phyloP scores from a whole-genome alignment of 257 asterid species.

The Capsicum chinense region DNA sequence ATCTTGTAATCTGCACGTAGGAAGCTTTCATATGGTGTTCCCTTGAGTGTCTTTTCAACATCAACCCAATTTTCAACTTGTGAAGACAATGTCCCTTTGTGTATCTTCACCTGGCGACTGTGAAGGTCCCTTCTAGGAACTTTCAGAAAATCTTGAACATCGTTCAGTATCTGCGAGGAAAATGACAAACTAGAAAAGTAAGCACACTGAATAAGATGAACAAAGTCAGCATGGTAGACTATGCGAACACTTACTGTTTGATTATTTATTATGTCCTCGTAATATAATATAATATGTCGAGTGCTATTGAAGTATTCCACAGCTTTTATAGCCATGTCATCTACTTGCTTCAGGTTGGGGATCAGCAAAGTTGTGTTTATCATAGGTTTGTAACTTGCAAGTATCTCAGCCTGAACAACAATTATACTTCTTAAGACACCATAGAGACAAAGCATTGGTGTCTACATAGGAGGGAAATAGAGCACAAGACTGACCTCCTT shows the following conservation, averaged over 20 bases:
- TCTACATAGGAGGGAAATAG: background rate
- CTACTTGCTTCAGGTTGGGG: slow-evolving; percentile 75
- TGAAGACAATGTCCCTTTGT: slow-evolving; percentile 70
- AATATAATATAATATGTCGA: slow-evolving; percentile 76
- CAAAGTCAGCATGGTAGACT: background rate
- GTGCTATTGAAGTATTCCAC: slow-evolving; percentile 78
- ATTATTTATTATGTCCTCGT: slow-evolving; percentile 79
- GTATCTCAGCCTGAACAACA: slow-evolving; percentile 73
- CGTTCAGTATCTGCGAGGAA: slow-evolving; percentile 62
- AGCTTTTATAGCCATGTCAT: slow-evolving; percentile 65
- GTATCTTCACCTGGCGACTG: slow-evolving; percentile 96
- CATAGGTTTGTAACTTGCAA: slow-evolving; percentile 82
- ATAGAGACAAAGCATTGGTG: background rate
- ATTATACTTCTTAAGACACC: background rate
- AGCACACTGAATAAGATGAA: background rate
- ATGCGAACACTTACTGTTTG: slow-evolving; percentile 61
- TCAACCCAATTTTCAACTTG: slow-evolving; percentile 92
- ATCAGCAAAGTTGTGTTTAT: slow-evolving; percentile 67
- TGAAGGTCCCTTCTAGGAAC: slow-evolving; percentile 65
- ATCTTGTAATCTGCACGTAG: slow-evolving; percentile 65
- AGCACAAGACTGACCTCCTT: slow-evolving; percentile 57
- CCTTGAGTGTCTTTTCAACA: slow-evolving; percentile 66
- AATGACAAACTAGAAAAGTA: slow-evolving; percentile 8
- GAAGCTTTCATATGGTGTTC: slow-evolving; percentile 70
- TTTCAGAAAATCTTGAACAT: slow-evolving; percentile 79